Conservation (phyloP, 805 yeast genomes). For the Teunomyces kruisii region DNA sequence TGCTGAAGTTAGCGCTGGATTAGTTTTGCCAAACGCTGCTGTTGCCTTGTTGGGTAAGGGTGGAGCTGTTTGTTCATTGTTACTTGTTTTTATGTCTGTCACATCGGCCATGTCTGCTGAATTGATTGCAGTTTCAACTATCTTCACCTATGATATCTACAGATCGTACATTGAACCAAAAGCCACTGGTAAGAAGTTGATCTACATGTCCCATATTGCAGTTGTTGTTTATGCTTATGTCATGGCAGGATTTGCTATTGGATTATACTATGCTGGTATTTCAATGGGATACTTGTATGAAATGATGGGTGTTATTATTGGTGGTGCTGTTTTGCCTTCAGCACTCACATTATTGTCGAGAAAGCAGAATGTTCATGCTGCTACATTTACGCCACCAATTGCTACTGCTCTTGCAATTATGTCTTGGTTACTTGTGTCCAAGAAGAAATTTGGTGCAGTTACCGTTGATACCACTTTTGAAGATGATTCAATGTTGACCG, state of each 20-base stretch:
- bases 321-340: conserved; percentile 82
- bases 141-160: conserved; percentile 83
- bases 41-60: conserved; percentile 81
- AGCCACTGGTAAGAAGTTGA: conserved; percentile 73
- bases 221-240: conserved; percentile 57
- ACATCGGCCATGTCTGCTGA: conserved; percentile 93
- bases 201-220: conserved; percentile 63
- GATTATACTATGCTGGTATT: conserved; percentile 76
- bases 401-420: conserved; percentile 74
- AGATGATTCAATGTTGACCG: conserved; percentile 87
- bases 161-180: conserved; percentile 75
- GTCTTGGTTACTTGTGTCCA: conserved; percentile 47
- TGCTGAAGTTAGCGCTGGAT: conserved; percentile 77
- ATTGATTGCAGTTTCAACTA: conserved; percentile 82
- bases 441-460: conserved; percentile 31
- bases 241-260: conserved; percentile 84
- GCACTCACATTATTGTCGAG: conserved; percentile 63
- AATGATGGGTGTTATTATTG: conserved; percentile 85
- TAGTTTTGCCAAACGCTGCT: conserved; percentile 77
- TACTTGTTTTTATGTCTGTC: conserved; percentile 86
- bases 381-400: conserved; percentile 70
- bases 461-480: conserved; percentile 58
- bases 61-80: conserved; percentile 81
- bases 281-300: conserved; percentile 87
- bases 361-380: conserved; percentile 68